phyloP scores from a whole-genome alignment of 1,284 basidiomycete species.

The Cryptococcus amylolentus region DNA sequence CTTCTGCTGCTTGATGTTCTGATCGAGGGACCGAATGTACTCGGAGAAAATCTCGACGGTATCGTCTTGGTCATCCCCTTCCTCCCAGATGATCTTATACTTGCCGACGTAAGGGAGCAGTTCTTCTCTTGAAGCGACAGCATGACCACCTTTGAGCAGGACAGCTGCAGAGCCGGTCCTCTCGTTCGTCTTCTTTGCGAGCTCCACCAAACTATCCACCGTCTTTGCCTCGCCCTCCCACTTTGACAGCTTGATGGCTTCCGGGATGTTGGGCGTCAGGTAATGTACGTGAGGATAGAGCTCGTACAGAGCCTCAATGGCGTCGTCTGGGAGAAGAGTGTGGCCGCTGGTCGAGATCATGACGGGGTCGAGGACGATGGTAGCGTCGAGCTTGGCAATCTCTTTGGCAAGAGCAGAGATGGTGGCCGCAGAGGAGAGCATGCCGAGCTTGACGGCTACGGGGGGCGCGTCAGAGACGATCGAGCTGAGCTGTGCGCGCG shows the following conservation, averaged over 20 bases:
- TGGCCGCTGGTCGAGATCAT: conserved; percentile 92
- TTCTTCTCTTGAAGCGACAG: conserved; percentile 54
- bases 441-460: conserved; percentile 82
- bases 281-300: conserved; percentile 71
- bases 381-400: conserved; percentile 39
- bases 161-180: conserved; percentile 59
- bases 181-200: conserved; percentile 57
- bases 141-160: conserved; percentile 85
- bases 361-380: conserved; percentile 80
- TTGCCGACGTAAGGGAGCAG: conserved; percentile 39
- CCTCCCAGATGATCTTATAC: conserved; percentile 20
- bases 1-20: not conserved
- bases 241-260: conserved; percentile 61
- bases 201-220: conserved; percentile 63
- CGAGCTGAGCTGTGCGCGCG: conserved; percentile 55
- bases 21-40: conserved; percentile 11
- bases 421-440: conserved; percentile 58
- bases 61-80: conserved; percentile 23
- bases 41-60: conserved; percentile 26
- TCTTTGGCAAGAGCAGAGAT: conserved; percentile 48
- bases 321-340: conserved; percentile 65
- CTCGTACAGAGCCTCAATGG: conserved; percentile 62
- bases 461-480: conserved; percentile 74
- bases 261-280: conserved; percentile 83
- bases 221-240: conserved; percentile 45